Evolutionary conservation across 2,329 filamentous ascomycete genomes (phyloP).

Genomic region (Penicillium sp.): DNA sequence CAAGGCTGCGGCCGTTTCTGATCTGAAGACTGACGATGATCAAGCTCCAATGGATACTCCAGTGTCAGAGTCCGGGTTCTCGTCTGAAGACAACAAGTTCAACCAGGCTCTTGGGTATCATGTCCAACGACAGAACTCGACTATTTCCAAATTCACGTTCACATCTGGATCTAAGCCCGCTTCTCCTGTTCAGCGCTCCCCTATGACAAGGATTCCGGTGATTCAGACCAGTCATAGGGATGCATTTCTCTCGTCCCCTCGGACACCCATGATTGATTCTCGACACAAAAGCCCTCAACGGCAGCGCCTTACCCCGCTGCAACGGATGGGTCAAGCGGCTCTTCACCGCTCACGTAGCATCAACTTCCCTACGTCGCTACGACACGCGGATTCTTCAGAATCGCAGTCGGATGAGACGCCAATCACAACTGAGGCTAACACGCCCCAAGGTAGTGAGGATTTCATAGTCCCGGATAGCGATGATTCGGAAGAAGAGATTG

Average conservation of each 20-base stretch:
- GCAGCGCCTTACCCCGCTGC: slow-evolving; percentile 39
- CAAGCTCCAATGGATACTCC: background rate
- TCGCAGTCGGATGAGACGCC: slow-evolving; percentile 6
- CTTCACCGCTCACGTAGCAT: slow-evolving; percentile 40
- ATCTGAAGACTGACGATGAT: background rate
- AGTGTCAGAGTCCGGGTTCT: background rate
- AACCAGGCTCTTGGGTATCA: slow-evolving; percentile 38
- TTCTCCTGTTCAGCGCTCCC: background rate
- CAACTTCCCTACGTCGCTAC: slow-evolving; percentile 25
- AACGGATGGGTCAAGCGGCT: slow-evolving; percentile 42
- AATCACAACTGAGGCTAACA: slow-evolving; percentile 10
- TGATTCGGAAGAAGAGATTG: slow-evolving; percentile 36
- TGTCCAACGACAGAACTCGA: slow-evolving; percentile 37
- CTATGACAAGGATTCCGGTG: slow-evolving; percentile 12
- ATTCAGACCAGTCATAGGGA: slow-evolving; percentile 4
- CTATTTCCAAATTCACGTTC: slow-evolving; percentile 38
- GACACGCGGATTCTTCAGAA: slow-evolving; percentile 4
- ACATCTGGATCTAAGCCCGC: slow-evolving; percentile 14
- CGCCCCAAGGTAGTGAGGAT: slow-evolving; percentile 52
- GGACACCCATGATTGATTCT: slow-evolving; percentile 11
- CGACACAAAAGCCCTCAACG: slow-evolving; percentile 12
- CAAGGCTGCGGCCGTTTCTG: background rate
- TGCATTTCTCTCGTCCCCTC: slow-evolving; percentile 6
- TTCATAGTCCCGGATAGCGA: slow-evolving; percentile 53
- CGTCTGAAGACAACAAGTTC: slow-evolving; percentile 23